Evolutionary conservation across 2,329 filamentous ascomycete genomes (phyloP).

Genomic region (Nigrograna mackinnonii): DNA sequence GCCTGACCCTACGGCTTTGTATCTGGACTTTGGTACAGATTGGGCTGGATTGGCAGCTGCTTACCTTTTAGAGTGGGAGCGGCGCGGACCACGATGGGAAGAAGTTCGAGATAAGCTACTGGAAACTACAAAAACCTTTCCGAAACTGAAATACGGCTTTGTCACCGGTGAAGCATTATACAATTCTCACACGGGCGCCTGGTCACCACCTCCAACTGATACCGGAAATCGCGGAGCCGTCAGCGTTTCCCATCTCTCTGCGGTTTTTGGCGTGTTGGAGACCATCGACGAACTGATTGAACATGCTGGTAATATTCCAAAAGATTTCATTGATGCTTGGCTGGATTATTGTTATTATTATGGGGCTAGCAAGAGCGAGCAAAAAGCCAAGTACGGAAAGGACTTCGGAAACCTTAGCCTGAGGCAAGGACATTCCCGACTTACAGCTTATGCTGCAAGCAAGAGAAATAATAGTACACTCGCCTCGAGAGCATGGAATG

Average conservation of each 20-base stretch:
- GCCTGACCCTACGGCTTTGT: constrained; percentile 46
- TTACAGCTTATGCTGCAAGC: constrained; percentile 59
- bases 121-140: constrained; percentile 55
- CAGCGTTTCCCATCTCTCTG: constrained; percentile 58
- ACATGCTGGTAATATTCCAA: constrained; percentile 51
- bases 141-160: constrained; percentile 60
- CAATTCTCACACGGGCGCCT: constrained; percentile 52
- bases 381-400: constrained; percentile 56
- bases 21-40: constrained; percentile 61
- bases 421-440: constrained; percentile 61
- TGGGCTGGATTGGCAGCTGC: constrained; percentile 61
- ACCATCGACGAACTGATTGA: constrained; percentile 60
- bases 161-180: constrained; percentile 61
- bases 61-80: constrained; percentile 65
- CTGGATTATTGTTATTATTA: constrained; percentile 66
- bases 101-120: constrained; percentile 56
- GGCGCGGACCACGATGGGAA: constrained; percentile 57
- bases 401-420: constrained; percentile 52
- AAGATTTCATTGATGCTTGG: constrained; percentile 58
- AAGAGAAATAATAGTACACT: constrained; percentile 51
- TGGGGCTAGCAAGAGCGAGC: constrained; percentile 53
- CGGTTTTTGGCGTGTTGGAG: constrained; percentile 63
- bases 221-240: constrained; percentile 56
- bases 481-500: constrained; percentile 57
- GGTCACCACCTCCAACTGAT: constrained; percentile 58